Conservation (phyloP, 352 stramenopile genomes). For the Aphanomyces cochlioides region DNA sequence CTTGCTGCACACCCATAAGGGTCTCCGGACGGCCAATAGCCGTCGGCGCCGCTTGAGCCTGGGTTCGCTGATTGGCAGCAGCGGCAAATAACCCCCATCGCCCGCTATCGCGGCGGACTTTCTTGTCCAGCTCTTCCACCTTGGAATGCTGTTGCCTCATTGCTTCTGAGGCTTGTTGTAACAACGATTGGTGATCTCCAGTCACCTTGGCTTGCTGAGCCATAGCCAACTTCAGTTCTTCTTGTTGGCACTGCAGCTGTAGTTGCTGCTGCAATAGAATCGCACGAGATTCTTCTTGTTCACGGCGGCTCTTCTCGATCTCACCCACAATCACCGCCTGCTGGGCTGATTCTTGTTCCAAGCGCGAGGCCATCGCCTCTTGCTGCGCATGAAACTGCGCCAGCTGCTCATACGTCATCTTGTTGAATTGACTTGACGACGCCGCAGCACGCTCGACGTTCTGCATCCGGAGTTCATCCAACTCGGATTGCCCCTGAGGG, state of each 20-base stretch:
- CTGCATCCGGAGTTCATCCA: constrained; percentile 11
- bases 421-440: no score
- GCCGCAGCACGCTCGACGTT: no score
- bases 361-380: background rate
- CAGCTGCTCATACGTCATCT: no score
- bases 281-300: constrained; percentile 13
- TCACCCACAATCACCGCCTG: background rate
- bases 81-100: background rate
- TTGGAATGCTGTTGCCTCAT: background rate
- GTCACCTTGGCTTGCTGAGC: constrained; percentile 8
- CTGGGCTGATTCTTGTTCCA: background rate
- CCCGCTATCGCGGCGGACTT: constrained; percentile 9
- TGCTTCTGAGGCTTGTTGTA: background rate
- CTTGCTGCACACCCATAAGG: constrained; percentile 10
- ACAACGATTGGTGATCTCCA: background rate
- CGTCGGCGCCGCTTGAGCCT: background rate
- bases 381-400: no score
- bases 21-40: background rate
- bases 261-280: background rate
- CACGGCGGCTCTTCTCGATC: background rate
- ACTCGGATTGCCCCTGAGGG: background rate
- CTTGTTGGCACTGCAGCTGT: background rate
- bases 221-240: background rate
- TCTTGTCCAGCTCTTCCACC: constrained; percentile 9
- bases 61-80: background rate